phyloP scores from a whole-genome alignment of 495 filamentous ascomycete genomes.

The Penicillium arizonense region DNA sequence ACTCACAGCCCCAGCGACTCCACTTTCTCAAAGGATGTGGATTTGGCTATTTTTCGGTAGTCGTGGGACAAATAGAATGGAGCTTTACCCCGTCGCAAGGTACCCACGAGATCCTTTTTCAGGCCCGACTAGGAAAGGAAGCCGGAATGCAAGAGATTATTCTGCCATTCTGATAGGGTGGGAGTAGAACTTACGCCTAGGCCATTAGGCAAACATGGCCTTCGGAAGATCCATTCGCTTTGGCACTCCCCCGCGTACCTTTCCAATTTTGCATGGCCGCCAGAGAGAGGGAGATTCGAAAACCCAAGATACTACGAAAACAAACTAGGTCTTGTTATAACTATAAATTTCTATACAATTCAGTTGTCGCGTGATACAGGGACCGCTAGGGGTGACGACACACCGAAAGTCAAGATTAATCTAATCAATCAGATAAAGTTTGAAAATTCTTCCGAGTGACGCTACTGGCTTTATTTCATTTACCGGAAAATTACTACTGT shows the following conservation, averaged over 20 bases:
- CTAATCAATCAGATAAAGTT: slow-evolving; percentile 8
- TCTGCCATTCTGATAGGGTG: background rate
- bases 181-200: background rate
- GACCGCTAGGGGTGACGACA: too few relatives aligned
- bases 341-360: background rate
- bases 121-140: background rate
- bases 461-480: too few relatives aligned
- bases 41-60: background rate
- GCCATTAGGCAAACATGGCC: background rate
- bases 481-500: too few relatives aligned
- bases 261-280: background rate
- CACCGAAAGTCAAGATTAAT: background rate
- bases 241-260: background rate
- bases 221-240: background rate
- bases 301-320: background rate
- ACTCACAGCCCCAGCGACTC: background rate
- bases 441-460: too few relatives aligned
- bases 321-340: background rate
- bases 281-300: background rate
- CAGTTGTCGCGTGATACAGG: background rate
- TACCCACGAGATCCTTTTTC: background rate
- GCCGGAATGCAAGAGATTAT: background rate
- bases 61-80: background rate
- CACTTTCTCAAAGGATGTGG: background rate
- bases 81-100: background rate